phyloP scores from a whole-genome alignment of 352 stramenopile species.

The Pythium coloratum region DNA sequence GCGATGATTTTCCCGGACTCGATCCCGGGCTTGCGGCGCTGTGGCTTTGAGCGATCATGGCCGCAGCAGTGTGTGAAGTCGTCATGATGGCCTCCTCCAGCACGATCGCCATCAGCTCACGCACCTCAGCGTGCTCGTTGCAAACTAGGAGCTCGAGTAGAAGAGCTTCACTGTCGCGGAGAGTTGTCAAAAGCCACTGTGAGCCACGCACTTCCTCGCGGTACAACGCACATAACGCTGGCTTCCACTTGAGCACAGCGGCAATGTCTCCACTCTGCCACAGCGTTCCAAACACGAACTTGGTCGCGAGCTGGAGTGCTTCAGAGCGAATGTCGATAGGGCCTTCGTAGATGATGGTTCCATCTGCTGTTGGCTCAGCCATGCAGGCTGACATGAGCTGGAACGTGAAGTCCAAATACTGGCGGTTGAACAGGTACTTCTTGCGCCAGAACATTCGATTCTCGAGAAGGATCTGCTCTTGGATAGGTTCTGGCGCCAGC shows the following conservation, averaged over 20 bases:
- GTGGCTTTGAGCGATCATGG: constrained; percentile 6
- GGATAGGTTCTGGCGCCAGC: constrained; percentile 73
- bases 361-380: constrained; percentile 33
- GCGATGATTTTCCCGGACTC: constrained; percentile 1
- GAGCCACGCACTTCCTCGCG: constrained; percentile 65
- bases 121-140: constrained; percentile 66
- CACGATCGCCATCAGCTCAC: constrained; percentile 69
- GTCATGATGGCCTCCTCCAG: constrained; percentile 70
- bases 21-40: constrained; percentile 6
- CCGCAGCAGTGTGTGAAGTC: constrained; percentile 21
- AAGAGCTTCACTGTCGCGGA: constrained; percentile 62
- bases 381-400: constrained; percentile 69
- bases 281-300: constrained; percentile 86
- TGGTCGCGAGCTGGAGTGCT: constrained; percentile 76
- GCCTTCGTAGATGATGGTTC: constrained; percentile 30
- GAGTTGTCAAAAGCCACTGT: constrained; percentile 68
- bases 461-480: constrained; percentile 73
- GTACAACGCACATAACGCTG: constrained; percentile 69
- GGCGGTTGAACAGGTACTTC: constrained; percentile 76
- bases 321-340: constrained; percentile 65
- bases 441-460: constrained; percentile 88
- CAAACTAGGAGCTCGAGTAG: constrained; percentile 74
- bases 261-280: constrained; percentile 79
- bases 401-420: constrained; percentile 81
- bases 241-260: constrained; percentile 75